Conservation (phyloP, 306 rosid genomes). For the Cyclanthera cordifolia region DNA sequence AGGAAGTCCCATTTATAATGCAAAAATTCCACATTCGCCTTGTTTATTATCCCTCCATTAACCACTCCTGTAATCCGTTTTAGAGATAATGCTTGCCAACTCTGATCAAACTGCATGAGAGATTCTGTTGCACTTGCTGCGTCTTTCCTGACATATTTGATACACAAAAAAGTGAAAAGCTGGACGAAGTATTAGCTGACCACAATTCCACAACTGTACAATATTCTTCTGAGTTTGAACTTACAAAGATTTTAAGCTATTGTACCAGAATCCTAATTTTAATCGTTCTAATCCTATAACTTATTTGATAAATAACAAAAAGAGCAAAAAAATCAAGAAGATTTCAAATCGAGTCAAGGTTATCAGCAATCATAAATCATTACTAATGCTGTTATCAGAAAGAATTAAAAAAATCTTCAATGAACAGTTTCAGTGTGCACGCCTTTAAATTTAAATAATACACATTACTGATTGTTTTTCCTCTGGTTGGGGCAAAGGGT, state of each 20-base stretch:
- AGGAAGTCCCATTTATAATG: slow-evolving; percentile 64
- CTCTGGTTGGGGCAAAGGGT: no score
- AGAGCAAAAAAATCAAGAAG: no score
- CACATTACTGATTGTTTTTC: no score
- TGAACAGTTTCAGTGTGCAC: no score
- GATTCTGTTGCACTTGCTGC: slow-evolving; percentile 31
- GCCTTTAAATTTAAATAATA: no score
- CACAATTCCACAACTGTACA: not conserved
- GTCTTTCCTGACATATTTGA: slow-evolving; percentile 35
- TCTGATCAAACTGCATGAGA: slow-evolving; percentile 52
- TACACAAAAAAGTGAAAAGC: slow-evolving; percentile 11
- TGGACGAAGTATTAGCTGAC: not conserved
- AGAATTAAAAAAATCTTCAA: no score
- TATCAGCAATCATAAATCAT: no score
- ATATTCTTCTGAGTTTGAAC: not conserved
- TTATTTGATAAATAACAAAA: no score
- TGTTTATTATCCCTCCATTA: slow-evolving; percentile 83
- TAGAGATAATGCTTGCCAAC: slow-evolving; percentile 67
- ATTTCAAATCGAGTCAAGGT: no score
- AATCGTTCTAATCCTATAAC: not conserved
- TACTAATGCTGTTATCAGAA: no score
- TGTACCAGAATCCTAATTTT: not conserved
- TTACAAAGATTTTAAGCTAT: not conserved
- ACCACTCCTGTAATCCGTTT: slow-evolving; percentile 86
- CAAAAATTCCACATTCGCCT: slow-evolving; percentile 56